Evolutionary conservation across 805 yeast species (phyloP), one percentile per base, ranked within the genome.

Genomic region (Candida ortonii): DNA sequence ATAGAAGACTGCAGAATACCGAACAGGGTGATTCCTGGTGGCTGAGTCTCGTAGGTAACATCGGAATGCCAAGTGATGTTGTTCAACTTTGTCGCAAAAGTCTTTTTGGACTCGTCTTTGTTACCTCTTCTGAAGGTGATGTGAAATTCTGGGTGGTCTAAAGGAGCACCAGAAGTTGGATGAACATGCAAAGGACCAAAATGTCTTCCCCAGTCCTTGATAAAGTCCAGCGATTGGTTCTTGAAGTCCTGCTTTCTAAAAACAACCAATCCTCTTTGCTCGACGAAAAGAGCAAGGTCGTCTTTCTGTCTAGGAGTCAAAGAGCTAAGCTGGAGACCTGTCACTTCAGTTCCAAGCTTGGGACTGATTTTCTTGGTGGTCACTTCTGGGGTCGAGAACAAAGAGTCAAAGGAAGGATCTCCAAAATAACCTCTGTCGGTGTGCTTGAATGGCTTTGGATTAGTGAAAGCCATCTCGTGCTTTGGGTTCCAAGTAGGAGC

Each of bases 121-220:
- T 61, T 62, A 7, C 73, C 64, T 42, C 71, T 58, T 47, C 83
- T 67, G 57, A 73, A 78, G 14, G 79, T 76, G 23, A 80, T 61
- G 46, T 79, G 86, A 43, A 81, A 68, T 40, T 78, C 78, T 4
- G 84, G 80, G 41, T 62, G 63, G 7, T 64, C 67, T 43, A 61
- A 64, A 19, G 84, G 87, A 11, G 84, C 78, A 15, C 88, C 87
- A 8, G 84, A 75, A 9, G 84, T 78, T 29, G 86, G 85, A 53
- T 83, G 89, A 40, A 80, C 69, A 57, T 83, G 88, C 40, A 77
- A 67, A 22, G 78, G 78, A 21, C 90, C 89, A 53, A 77, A 83
- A 53, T 81, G 73, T 28, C 59, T 61, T 30, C 83, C 85, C 59
- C 67, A 78, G 24, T 80, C 65, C 25, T 57, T 62, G 30, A 61